Conservation (phyloP, 2,329 filamentous ascomycete species). For the Aspergillus amoenus region DNA sequence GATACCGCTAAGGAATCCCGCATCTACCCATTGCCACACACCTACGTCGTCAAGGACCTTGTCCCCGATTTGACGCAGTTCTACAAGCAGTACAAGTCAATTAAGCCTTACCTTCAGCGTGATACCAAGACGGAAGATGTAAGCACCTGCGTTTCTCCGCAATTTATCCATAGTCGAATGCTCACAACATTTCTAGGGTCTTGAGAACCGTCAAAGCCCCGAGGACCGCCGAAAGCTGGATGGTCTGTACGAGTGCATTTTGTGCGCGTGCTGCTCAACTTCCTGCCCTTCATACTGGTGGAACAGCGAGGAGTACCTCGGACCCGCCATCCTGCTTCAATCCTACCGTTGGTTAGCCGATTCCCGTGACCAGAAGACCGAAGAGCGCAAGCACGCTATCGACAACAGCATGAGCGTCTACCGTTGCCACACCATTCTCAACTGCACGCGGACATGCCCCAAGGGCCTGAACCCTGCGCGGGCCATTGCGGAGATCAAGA, state of each 20-base stretch:
- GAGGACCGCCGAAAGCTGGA: slow-evolving; percentile 95
- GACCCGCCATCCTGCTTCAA: slow-evolving; percentile 92
- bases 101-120: slow-evolving; percentile 97
- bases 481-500: slow-evolving; percentile 98
- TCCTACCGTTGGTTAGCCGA: slow-evolving; percentile 97
- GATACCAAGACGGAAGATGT: slow-evolving; percentile 81
- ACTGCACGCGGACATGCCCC: slow-evolving; percentile 96
- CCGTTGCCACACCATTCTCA: slow-evolving; percentile 98
- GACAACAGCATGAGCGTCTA: slow-evolving; percentile 99
- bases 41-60: slow-evolving; percentile 98
- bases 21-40: slow-evolving; percentile 97
- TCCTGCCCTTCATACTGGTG: slow-evolving; percentile 99
- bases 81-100: slow-evolving; percentile 99
- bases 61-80: slow-evolving; percentile 97
- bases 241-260: slow-evolving; percentile 97
- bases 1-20: slow-evolving; percentile 79
- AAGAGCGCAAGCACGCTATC: slow-evolving; percentile 82
- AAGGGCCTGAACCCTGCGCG: slow-evolving; percentile 96
- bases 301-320: slow-evolving; percentile 98
- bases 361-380: slow-evolving; percentile 86
- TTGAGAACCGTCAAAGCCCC: slow-evolving; percentile 87
- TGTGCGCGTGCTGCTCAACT: slow-evolving; percentile 98
- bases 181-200: slow-evolving; percentile 59
- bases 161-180: not conserved
- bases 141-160: slow-evolving; percentile 42